Base-by-base conservation (phyloP, 495 filamentous ascomycete genomes). In the Hypoxylon lienhwacheense region DNA sequence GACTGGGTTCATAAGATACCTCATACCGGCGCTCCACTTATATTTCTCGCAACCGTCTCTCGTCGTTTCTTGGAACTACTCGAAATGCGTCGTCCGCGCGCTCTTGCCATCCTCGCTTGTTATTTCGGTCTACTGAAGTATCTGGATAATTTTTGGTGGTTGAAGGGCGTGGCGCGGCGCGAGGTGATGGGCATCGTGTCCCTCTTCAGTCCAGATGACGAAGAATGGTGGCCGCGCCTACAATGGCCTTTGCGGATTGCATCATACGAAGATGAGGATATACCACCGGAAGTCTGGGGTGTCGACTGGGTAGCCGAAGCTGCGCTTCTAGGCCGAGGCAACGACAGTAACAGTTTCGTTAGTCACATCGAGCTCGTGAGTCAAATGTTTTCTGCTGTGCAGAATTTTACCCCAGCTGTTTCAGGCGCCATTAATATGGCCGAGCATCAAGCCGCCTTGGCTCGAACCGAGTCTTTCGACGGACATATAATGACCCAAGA, bases 1-100 rank as follows among this genome's bases (percentile, higher is more conserved):
- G 81, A 81, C 53, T 82, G 79, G 79, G 76, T 77, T 31, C 76
- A 81, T 65, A 77, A 77, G 53, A 76, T 76, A 45, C 77, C 77
- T 15, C 73, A 80, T 51, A 76, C 76, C 35, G 71, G 72, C 11
- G 73, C 78, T 2, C 74, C 77, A 0, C 72, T 82, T 0, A 74
- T 77, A 7, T 81, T 82, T 51, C 76, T 79, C n/a, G 78, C 79
- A 1, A 80, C 77, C 6, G 79, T 82, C n/a, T 80, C 78, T 8
- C 71, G 76, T n/a, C 74, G 77, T 8, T 82, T 73, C 54, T 76
- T 82, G 25, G 76, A 79, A 29, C 61, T 81, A 12, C 69, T 82
- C 3, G 76, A 74, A 39, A 63, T 70, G 49, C 69, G 75, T 4
- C 71, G 73, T 20, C 79, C 78, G 0, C 73, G 79, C 16, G 78